These are phyloP conservation scores for Pythium sp. DNA, from an alignment of 352 stramenopile genomes.

Conservation along the genomic window DNA sequence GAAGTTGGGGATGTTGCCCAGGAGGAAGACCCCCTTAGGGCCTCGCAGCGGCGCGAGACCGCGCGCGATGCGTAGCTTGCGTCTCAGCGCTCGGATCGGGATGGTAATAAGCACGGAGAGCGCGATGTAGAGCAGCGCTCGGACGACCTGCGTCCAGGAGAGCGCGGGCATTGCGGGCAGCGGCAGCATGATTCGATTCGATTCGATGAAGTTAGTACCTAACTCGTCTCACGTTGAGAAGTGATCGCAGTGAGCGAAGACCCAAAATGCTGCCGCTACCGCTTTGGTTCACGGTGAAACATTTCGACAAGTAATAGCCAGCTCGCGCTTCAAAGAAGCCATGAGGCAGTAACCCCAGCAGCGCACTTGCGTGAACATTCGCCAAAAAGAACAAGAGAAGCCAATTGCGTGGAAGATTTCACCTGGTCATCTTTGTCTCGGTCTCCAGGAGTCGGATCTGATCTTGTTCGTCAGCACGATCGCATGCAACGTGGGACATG, in stretches of 20 bases:
- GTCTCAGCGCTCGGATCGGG: constrained; percentile 20
- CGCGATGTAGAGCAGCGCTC: constrained; percentile 1
- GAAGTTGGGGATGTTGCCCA: constrained; percentile 55
- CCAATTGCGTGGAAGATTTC: background rate
- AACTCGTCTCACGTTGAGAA: background rate
- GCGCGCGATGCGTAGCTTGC: constrained; percentile 53
- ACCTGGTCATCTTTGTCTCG: no score
- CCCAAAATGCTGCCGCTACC: no score
- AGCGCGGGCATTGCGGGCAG: background rate
- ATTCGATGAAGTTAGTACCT: background rate
- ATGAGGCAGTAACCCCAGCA: background rate
- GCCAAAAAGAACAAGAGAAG: background rate
- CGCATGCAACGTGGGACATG: no score
- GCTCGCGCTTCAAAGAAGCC: background rate
- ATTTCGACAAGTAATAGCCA: background rate
- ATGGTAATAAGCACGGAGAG: background rate
- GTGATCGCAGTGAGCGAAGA: background rate
- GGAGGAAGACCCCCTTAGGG: constrained; percentile 37
- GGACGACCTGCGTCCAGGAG: background rate
- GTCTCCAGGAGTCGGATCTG: no score
- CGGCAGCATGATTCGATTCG: background rate
- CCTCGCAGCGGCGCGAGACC: constrained; percentile 40
- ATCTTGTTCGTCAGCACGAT: no score
- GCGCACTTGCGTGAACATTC: background rate
- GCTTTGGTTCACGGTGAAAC: no score